Base-by-base conservation (phyloP, 164 flowering plant genomes). In the Warburgia ugandensis region DNA sequence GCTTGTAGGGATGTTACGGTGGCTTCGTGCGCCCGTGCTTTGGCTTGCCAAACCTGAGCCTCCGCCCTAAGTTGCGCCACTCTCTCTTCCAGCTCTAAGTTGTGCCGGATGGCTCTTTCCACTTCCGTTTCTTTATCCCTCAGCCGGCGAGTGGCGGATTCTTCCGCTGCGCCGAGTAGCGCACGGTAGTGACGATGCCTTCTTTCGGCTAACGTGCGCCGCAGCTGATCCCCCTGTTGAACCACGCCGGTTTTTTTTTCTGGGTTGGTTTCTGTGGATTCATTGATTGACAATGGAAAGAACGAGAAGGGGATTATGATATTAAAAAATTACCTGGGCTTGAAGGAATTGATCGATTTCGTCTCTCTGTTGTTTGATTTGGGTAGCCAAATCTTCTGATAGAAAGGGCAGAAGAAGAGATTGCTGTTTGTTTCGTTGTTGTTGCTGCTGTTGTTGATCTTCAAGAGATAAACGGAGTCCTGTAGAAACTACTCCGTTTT, bases 41-140 rank as follows among this genome's bases (percentile, higher is more conserved):
- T 73, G 5, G 81, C 76, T 62, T 78, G 90, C 97, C 97, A 89
- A 6, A 63, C 77, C 62, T 81, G 85, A 42, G 87, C 77, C 72
- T 86, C 90, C 48, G 56, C 63, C 63, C 70, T 68, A 8, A 83
- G 75, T 21, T 83, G 81, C 31, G 77, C 81, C 32, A 78, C 82
- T 29, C 79, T 63, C 14, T 79, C 80, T 42, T 89, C 92, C 14
- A 85, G 64, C 74, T 83, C 94, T 1, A 81, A 77, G 67, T 74
- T 68, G 0, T 73, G 68, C 11, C 85, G 68, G 0, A 58, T 57
- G n/a, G 79, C 87, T 48, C 74, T 85, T 50, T 83, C 86, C 16
- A 76, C 67, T 57, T 79, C 86, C 0, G 70, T 72, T 1, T 83
- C 83, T 30, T 73, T 85, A 56, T 80, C 87, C 14, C 77, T 61